Base-by-base conservation (phyloP, 352 stramenopile species). In the Pythium periplocum region DNA sequence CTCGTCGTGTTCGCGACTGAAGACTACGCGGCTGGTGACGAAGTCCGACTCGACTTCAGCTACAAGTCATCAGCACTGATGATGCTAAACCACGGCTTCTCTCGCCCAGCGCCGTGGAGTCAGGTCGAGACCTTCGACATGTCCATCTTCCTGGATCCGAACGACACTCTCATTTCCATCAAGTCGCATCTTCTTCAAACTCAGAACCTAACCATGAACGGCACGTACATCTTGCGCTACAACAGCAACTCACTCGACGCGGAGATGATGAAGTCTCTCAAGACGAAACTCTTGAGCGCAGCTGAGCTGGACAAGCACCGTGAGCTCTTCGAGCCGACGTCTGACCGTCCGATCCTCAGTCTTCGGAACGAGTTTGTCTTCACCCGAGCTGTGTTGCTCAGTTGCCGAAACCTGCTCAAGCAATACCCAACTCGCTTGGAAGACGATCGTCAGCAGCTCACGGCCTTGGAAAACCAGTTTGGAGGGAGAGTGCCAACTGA, bases 71-170 rank as follows among this genome's bases (percentile, higher is more conserved):
- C 62, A 26, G 61, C 45, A 2, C 43, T 70, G 37, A 42, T 64
- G 1, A 70, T 70, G 62, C 53, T 70, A 4, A 70, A 70, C 51
- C 52, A 70, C 52, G 62, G 62, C 3, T 57, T 70, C 40, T 44
- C 53, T 36, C 53, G 57, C 4, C 26, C 62, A 5, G 35, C 47
- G 40, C 47, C 57, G 26, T 57, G 44, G 32, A 49, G 42, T 1
- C n/a, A 50, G 26, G 48, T 55, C 45, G 62, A 70, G 50, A 52
- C 57, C 9, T 48, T 64, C 32, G 53, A 70, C 9, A 48, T 70
- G 5, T 63, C 58, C 38, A 70, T 70, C 45, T 60, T 64, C 32
- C 54, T 70, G 39, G 62, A 70, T 17, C 54, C 62, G 3, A 61
- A 67, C 32, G 62, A 70, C 35, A 51, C 49, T 7, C 62, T 70